Evolutionary conservation across 2,329 filamentous ascomycete genomes (phyloP).

Genomic region (Metarhizium humberi): DNA sequence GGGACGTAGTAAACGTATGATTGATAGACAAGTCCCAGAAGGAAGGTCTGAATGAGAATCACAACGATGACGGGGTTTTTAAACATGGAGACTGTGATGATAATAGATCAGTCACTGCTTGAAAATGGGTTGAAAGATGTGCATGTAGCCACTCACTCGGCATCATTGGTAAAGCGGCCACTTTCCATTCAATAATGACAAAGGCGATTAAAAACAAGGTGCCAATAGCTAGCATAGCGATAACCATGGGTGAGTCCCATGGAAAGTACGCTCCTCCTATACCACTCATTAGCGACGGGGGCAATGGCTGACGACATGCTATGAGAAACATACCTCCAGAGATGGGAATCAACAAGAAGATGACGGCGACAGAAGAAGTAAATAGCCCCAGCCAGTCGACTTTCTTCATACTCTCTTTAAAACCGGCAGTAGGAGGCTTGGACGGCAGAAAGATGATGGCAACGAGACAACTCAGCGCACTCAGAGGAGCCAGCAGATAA

Average conservation of each 20-base stretch:
- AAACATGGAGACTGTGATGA: slow-evolving; percentile 38
- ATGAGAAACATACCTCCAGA: too few species aligned
- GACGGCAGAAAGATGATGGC: slow-evolving; percentile 41
- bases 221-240: too few species aligned
- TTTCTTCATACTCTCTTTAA: slow-evolving; percentile 13
- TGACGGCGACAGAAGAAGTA: too few species aligned
- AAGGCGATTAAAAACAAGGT: slow-evolving; percentile 30
- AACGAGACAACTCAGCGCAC: slow-evolving; percentile 32
- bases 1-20: slow-evolving; percentile 52
- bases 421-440: slow-evolving; percentile 34
- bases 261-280: too few species aligned
- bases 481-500: slow-evolving; percentile 40
- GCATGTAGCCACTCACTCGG: slow-evolving; percentile 28
- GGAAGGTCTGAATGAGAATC: slow-evolving; percentile 48
- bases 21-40: slow-evolving; percentile 52
- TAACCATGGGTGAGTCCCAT: too few species aligned
- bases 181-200: slow-evolving; percentile 57
- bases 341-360: too few species aligned
- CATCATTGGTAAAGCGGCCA: slow-evolving; percentile 67
- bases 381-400: too few species aligned
- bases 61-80: slow-evolving; percentile 40
- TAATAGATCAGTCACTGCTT: too few species aligned
- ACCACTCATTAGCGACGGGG: too few species aligned
- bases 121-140: neutral
- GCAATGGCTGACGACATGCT: too few species aligned